Evolutionary conservation across 2,329 filamentous ascomycete genomes (phyloP).

Genomic region (Gaeumannomyces sp.): DNA sequence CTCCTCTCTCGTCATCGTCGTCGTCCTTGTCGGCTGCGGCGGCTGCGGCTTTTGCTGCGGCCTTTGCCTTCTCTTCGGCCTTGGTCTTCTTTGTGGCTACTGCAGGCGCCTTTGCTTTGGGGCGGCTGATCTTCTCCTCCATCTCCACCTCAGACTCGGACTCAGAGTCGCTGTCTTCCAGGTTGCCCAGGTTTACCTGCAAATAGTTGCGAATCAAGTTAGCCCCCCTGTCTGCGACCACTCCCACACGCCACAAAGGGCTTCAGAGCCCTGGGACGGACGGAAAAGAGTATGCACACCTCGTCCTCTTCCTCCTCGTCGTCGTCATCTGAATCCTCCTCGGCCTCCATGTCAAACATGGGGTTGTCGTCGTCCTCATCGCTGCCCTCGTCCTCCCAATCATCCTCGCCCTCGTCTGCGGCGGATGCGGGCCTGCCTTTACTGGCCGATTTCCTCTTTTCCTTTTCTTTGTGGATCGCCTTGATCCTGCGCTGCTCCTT

Average conservation of each 20-base stretch:
- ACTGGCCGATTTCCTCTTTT: conserved; percentile 18
- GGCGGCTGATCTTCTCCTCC: conserved; percentile 61
- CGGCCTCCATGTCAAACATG: conserved; percentile 24
- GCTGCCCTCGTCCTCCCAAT: conserved; percentile 24
- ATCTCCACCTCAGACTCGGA: conserved; percentile 71
- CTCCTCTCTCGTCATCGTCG: conserved; percentile 48
- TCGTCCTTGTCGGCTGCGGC: conserved; percentile 35
- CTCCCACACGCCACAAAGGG: too few relatives aligned
- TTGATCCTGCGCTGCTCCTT: conserved; percentile 44
- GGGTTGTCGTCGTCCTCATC: conserved; percentile 21
- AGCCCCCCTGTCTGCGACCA: too few relatives aligned
- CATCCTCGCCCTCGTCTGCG: conserved; percentile 27
- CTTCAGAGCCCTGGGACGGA: too few relatives aligned
- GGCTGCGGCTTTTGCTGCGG: conserved; percentile 12
- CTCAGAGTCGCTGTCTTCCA: conserved; percentile 52
- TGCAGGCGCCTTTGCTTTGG: conserved; percentile 16
- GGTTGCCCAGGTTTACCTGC: conserved; percentile 46
- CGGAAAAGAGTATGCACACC: conserved; percentile 3
- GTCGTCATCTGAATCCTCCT: conserved; percentile 28
- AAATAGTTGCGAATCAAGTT: neutral
- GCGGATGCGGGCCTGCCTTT: conserved; percentile 12
- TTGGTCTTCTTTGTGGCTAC: conserved; percentile 27
- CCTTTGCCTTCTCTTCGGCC: conserved; percentile 22
- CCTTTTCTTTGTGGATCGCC: conserved; percentile 28
- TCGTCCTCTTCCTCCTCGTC: conserved; percentile 25